Base-by-base conservation (phyloP, 2,329 filamentous ascomycete species). In the Colletotrichum phormii region DNA sequence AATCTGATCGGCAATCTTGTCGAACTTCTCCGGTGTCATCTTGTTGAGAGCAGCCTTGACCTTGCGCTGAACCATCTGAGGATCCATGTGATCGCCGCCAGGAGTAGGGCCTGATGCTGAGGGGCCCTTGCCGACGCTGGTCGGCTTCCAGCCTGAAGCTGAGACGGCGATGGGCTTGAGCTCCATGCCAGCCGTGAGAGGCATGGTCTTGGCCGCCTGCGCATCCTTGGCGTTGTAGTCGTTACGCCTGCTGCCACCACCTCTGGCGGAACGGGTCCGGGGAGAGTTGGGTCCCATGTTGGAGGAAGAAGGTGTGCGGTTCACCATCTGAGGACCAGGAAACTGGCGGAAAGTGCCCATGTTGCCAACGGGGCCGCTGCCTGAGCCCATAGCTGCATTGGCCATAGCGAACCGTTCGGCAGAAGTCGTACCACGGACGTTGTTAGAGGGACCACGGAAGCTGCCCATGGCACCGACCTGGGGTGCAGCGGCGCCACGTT, bases 11-110 rank as follows among this genome's bases (percentile, higher is more conserved):
- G 97, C 91, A 77, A 99, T 98, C 86, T 93, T 95, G 81, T 98
- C 95, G 79, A 99, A 99, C 81, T 98, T 99, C 86, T 99, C 97
- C 0, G 97, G 97, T 0, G 97, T 98, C 97, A 99, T 98, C 93
- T 99, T 99, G 91, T 99, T 99, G 79, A 99, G 88, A 74, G 94
- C 94, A 75, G 95, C 93, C 92, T 99, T 99, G 82, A 99, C 97
- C 92, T 99, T 99, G 78, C 96, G 93, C 86, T 99, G 97, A 71
- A 99, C 97, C 87, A 97, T 91, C 78, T 96, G 94, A 29, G 97
- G 96, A 76, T 97, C 91, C 85, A 98, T 90, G 78, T 94, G 89
- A 63, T 86, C 86, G 68, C 83, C 81, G 49, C 83, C 81, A 55
- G 83, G 74, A 51, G 86, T 82, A 63, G 81, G 74, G 35, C 82